A percentile compares a stretch with the other conserved stretches of the same genome.
Conservation (phyloP, 1,139 yeast genomes). For the Taphrina confusa region DNA sequence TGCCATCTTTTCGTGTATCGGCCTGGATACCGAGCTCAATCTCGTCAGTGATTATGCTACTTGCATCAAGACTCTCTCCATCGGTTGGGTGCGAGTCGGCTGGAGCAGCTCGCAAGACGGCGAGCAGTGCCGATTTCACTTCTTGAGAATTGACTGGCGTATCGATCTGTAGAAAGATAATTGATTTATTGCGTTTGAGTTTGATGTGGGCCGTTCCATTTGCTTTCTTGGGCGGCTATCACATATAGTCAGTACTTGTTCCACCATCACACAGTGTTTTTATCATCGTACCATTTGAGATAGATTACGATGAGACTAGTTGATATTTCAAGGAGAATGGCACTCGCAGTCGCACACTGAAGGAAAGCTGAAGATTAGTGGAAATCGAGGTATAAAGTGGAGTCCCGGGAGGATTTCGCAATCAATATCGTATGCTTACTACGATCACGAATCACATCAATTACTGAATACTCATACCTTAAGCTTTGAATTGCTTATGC, state of each 20-base stretch:
- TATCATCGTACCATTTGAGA: too few relatives aligned
- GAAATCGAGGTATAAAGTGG: too few relatives aligned
- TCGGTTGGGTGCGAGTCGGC: neutral
- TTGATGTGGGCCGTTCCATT: conserved; percentile 1
- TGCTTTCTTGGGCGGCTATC: conserved; percentile 3
- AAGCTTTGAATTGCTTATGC: too few relatives aligned
- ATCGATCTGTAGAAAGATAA: neutral
- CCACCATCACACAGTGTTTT: too few relatives aligned
- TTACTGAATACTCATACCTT: too few relatives aligned
- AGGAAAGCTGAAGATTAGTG: too few relatives aligned
- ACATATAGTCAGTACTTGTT: too few relatives aligned
- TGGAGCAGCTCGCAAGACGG: neutral
- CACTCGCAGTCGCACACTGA: too few relatives aligned
- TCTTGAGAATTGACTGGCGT: neutral
- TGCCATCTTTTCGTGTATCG: neutral
- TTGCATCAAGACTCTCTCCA: neutral
- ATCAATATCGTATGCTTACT: conserved; percentile 3
- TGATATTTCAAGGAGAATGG: too few relatives aligned
- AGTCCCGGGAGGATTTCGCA: too few relatives aligned
- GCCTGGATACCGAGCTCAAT: neutral
- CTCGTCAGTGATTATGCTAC: neutral
- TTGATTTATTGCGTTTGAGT: conserved; percentile 4
- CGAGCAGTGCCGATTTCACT: neutral
- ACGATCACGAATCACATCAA: too few relatives aligned
- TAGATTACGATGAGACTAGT: too few relatives aligned